Evolutionary conservation across 2,329 filamentous ascomycete genomes (phyloP), one percentile per base, ranked within the genome.

Genomic region (Hyphodiscus sp.): DNA sequence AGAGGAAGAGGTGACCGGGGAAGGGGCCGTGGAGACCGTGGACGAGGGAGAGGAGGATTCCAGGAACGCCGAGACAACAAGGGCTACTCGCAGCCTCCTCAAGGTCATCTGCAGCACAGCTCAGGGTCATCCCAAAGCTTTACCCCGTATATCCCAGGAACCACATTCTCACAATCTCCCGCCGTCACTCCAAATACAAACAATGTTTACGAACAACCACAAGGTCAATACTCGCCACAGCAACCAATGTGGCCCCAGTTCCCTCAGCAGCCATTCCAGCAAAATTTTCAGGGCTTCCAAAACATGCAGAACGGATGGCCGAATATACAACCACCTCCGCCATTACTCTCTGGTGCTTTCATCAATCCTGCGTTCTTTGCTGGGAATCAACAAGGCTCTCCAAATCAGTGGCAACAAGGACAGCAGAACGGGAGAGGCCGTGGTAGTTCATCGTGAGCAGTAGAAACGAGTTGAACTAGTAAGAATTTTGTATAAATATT

Each of bases 341-440:
- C 58, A 49, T 20, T 57, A 16, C 52, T 55, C 10, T 47, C 56
- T 38, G 64, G 65, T n/a, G 61, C 62, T 15, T 67, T 62, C 42
- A 58, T 67, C 33, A 67, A 67, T 30, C 65, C 65, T 19, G 61
- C 62, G 6, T 67, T 67, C 54, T 65, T 67, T 42, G 53, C 51
- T 20, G 54, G 52, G 23, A 53, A 52, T 30, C 59, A 58, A 46
- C 30, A 49, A 15, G 50, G 53, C 33, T 49, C 33, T 26, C 45
- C 55, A 13, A 54, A 58, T 38, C 60, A 59, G 46, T 63, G 58
- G 60, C 62, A 58, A 38, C 56, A 57, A 20, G 58, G 58, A 49
- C 52, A 51, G 23, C 52, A 61, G 33, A 50, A 53, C n/a, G 57
- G 58, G 46, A 47, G 51, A 38, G 53, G 55, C 20, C 50, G 41